Evolutionary conservation across 1,284 basidiomycete genomes (phyloP), one percentile per base, ranked within the genome.

Genomic region (Exsudoporus floridanus): DNA sequence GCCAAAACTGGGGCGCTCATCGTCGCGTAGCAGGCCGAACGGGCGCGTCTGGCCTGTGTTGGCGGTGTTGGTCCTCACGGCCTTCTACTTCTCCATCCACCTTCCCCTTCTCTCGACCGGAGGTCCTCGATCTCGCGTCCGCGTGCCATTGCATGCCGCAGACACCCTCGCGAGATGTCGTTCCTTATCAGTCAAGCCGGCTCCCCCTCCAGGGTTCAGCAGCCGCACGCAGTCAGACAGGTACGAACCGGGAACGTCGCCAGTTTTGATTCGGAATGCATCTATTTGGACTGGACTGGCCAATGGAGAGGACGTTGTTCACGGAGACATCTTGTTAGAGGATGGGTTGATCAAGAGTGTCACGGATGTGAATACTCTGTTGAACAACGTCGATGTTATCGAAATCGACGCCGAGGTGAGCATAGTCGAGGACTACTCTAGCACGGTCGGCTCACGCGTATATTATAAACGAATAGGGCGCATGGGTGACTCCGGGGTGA

Each of bases 271-370:
- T 57, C 77, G 75, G 61, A 92, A 94, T 63, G 90, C 83, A 1
- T 86, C 81, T 4, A 76, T 94, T n/a, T 92, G 90, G 88, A 93
- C 90, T 0, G 91, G 90, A 0, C 77, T 76, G 36, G 60, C 79
- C 21, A 76, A 80, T 39, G 86, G 84, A 1, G 73, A 70, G 5
- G 80, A 90, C 61, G 73, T 90, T 16, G 65, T 90, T 7, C 67
- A 75, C 42, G 86, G 82, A 0, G 79, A 84, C 54, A 62, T 87
- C 4, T 60, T 82, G 12, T 62, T 87, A 18, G 75, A 81, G 53
- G 72, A 74, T 37, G 84, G 84, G 1, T 56, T 87, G 25, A 73
- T 86, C 46, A 71, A 74, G 41, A 70, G 63, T 3, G 70, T 83
- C 36, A 81, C 80, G 0, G 60, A 73, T 40, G 67, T 74, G 21